Evolutionary conservation across 2,329 filamentous ascomycete species (phyloP).

Genomic region (Phialophora expanda): DNA sequence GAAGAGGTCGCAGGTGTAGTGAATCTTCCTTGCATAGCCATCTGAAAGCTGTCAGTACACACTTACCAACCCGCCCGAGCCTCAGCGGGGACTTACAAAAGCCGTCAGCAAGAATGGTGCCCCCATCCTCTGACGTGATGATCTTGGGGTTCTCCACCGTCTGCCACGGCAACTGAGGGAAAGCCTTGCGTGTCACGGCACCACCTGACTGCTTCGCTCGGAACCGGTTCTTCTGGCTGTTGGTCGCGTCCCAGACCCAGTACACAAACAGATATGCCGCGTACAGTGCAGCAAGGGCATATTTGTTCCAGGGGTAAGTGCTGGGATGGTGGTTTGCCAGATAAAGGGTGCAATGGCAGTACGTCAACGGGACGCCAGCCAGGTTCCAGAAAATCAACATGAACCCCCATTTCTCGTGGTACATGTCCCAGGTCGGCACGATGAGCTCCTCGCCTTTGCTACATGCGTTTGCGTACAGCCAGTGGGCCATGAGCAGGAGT

Average conservation of each 20-base stretch:
- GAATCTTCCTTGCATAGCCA: conserved; percentile 75
- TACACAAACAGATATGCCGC: conserved; percentile 79
- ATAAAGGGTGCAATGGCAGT: conserved; percentile 92
- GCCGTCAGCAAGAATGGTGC: conserved; percentile 79
- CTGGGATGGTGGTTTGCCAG: conserved; percentile 81
- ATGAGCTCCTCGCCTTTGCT: conserved; percentile 92
- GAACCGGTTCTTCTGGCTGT: conserved; percentile 94
- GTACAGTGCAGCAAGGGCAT: conserved; percentile 68
- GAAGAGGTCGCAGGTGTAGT: conserved; percentile 80
- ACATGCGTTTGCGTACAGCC: conserved; percentile 89
- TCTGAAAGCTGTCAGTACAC: conserved; percentile 50
- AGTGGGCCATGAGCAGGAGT: conserved; percentile 88
- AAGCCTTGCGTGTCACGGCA: conserved; percentile 69
- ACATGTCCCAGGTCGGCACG: conserved; percentile 91
- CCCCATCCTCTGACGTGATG: conserved; percentile 73
- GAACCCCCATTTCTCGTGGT: conserved; percentile 95
- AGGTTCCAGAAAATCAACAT: conserved; percentile 99
- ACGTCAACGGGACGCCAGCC: conserved; percentile 85
- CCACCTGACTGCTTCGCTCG: conserved; percentile 78
- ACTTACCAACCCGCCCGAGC: not conserved
- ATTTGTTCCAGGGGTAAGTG: conserved; percentile 76
- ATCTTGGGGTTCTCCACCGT: conserved; percentile 78
- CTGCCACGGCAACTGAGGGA: conserved; percentile 91
- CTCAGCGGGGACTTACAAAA: conserved; percentile 66
- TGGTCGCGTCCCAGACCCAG: conserved; percentile 90